These are phyloP conservation scores for Fusarium robinianum DNA, from an alignment of 2,329 filamentous ascomycete species.

Conservation along the genomic window DNA sequence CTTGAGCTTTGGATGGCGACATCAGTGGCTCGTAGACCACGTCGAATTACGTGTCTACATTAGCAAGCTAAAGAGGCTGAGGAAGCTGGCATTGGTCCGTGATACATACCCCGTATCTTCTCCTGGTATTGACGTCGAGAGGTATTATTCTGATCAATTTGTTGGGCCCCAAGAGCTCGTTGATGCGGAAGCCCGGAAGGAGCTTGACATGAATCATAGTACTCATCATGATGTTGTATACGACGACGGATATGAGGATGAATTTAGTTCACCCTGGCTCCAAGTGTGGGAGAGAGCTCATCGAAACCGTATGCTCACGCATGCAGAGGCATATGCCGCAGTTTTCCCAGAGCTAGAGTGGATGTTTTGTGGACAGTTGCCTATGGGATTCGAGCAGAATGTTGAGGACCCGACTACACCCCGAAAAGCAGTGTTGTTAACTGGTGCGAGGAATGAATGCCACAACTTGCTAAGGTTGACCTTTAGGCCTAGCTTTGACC, in stretches of 20 bases:
- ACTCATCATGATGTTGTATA: background rate
- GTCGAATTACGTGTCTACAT: background rate
- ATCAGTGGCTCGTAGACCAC: constrained; percentile 18
- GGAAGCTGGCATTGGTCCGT: constrained; percentile 3
- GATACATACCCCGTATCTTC: constrained; percentile 9
- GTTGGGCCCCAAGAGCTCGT: background rate
- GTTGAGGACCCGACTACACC: background rate
- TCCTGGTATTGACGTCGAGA: background rate
- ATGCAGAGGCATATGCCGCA: constrained; percentile 14
- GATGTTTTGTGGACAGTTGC: constrained; percentile 20
- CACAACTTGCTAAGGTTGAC: background rate
- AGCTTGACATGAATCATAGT: background rate
- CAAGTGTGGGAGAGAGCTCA: constrained; percentile 16
- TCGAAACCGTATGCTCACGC: constrained; percentile 25
- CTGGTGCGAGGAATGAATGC: background rate
- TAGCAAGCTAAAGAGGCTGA: constrained; percentile 2
- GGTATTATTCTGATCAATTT: background rate
- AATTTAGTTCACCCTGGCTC: background rate
- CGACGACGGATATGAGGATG: background rate
- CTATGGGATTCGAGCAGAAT: constrained; percentile 2
- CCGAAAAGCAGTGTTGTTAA: constrained; percentile 3
- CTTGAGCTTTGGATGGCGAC: background rate
- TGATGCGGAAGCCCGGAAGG: constrained; percentile 5
- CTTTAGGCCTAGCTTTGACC: constrained; percentile 9
- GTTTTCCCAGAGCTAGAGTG: constrained; percentile 19